These are phyloP conservation scores for Umbilicus rupestris DNA, from an alignment of 164 flowering plant genomes.

Conservation along the genomic window DNA sequence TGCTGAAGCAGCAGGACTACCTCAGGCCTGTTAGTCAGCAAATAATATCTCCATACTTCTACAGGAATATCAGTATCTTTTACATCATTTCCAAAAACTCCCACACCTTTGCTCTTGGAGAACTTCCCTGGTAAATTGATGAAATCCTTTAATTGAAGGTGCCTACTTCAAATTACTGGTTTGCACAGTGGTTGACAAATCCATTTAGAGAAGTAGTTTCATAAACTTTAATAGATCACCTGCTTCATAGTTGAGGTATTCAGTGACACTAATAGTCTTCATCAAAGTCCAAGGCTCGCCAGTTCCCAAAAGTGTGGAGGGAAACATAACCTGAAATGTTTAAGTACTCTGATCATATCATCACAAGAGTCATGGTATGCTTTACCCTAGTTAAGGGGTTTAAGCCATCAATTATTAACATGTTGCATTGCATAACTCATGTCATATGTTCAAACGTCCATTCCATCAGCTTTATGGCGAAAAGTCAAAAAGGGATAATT, in stretches of 20 bases:
- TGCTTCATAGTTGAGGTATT: constrained; percentile 84
- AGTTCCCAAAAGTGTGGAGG: constrained; percentile 81
- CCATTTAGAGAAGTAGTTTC: background rate
- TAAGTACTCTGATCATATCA: background rate
- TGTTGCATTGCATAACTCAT: too few relatives aligned
- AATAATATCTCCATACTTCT: constrained; percentile 96
- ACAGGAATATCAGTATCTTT: constrained; percentile 83
- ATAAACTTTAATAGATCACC: constrained; percentile 22
- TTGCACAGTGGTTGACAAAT: background rate
- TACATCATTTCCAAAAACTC: constrained; percentile 95
- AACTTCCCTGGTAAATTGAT: constrained; percentile 43
- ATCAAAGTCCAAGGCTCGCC: constrained; percentile 87
- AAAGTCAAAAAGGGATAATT: too few relatives aligned
- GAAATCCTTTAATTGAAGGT: background rate
- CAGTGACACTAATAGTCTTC: constrained; percentile 93
- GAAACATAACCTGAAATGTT: constrained; percentile 73
- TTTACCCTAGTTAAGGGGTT: background rate
- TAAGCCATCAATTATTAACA: too few relatives aligned
- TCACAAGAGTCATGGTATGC: background rate
- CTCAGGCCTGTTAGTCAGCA: constrained; percentile 93
- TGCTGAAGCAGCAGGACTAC: constrained; percentile 17
- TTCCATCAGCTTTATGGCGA: too few relatives aligned
- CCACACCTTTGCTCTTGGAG: constrained; percentile 85
- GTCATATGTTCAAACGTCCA: too few relatives aligned
- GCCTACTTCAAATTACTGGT: background rate